Percentiles rank a stretch among this genome's conserved stretches.
Conservation (phyloP, 768 basidiomycete species). For the Macrocybe gigantea region DNA sequence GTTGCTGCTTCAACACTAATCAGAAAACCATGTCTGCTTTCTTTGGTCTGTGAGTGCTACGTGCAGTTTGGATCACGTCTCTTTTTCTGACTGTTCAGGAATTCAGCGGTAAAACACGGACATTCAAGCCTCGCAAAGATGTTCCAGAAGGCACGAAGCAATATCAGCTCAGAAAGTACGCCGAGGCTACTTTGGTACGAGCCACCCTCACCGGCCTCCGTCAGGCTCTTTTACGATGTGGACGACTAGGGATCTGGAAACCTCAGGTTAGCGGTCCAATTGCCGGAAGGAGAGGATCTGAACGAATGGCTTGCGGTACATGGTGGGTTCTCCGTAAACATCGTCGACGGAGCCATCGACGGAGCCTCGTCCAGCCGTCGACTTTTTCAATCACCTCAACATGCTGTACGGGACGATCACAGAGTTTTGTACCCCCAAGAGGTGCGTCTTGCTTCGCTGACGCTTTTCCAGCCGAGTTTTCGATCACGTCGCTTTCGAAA, state of each 20-base stretch:
- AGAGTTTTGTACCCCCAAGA: slow-evolving; percentile 96
- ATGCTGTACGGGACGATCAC: slow-evolving; percentile 99
- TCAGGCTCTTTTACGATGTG: neutral
- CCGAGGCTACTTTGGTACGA: slow-evolving; percentile 86
- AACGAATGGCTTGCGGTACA: slow-evolving; percentile 99
- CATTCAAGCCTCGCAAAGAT: slow-evolving; percentile 95
- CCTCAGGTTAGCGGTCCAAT: slow-evolving; percentile 81
- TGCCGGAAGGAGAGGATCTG: slow-evolving; percentile 95
- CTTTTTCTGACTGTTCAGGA: slow-evolving; percentile 2
- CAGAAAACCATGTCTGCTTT: slow-evolving; percentile 67
- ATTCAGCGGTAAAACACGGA: slow-evolving; percentile 79
- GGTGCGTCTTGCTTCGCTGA: slow-evolving; percentile 37
- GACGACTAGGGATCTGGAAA: slow-evolving; percentile 85
- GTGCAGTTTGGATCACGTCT: neutral
- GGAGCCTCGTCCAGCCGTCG: slow-evolving; percentile 62
- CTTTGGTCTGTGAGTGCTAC: slow-evolving; percentile 68
- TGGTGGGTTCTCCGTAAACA: slow-evolving; percentile 43
- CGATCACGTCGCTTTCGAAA: no score
- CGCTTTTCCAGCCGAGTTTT: neutral
- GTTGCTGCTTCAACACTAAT: neutral
- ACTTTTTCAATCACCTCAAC: slow-evolving; percentile 99
- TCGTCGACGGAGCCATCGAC: neutral
- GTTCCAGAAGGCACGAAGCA: slow-evolving; percentile 96
- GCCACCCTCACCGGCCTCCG: neutral
- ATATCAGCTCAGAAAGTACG: slow-evolving; percentile 96